These are phyloP conservation scores for Ailanthus altissimus DNA, from an alignment of 345 rosid genomes.

Conservation along the genomic window DNA sequence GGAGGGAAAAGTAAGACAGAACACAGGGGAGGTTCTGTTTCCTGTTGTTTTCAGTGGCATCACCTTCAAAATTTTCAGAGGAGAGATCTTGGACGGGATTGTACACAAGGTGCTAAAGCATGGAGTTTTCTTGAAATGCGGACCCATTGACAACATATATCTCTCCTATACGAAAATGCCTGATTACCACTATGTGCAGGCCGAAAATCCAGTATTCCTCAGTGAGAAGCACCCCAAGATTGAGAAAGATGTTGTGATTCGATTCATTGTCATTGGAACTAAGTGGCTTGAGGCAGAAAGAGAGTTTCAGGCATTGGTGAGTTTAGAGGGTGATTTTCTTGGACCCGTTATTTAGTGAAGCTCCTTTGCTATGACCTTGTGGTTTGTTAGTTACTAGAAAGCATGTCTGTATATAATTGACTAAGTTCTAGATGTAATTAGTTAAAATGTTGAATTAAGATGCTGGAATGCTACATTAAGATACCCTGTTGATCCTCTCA, in stretches of 20 bases:
- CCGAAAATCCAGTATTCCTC: conserved; percentile 72
- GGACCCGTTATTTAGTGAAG: conserved; percentile 29
- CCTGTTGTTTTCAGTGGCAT: conserved; percentile 69
- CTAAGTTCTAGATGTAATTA: neutral
- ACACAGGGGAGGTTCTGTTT: conserved; percentile 73
- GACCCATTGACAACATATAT: conserved; percentile 59
- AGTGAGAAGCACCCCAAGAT: conserved; percentile 63
- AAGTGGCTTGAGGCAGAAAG: conserved; percentile 83
- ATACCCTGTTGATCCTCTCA: too few relatives aligned
- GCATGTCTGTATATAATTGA: neutral
- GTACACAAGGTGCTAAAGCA: conserved; percentile 80
- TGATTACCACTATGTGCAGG: conserved; percentile 56
- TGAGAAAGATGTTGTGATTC: conserved; percentile 49
- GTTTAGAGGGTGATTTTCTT: conserved; percentile 79
- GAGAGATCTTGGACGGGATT: conserved; percentile 70
- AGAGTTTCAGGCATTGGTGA: conserved; percentile 80
- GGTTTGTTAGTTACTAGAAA: neutral
- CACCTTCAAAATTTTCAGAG: conserved; percentile 78
- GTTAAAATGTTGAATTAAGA: neutral
- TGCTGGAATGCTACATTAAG: too few relatives aligned
- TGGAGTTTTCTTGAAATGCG: conserved; percentile 80
- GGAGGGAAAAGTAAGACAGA: conserved; percentile 73
- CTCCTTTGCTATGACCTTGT: neutral
- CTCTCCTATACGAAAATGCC: conserved; percentile 68
- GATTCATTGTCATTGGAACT: conserved; percentile 67